These are phyloP conservation scores for Gastrolobium bilobum DNA, from an alignment of 306 rosid species.

Conservation along the genomic window DNA sequence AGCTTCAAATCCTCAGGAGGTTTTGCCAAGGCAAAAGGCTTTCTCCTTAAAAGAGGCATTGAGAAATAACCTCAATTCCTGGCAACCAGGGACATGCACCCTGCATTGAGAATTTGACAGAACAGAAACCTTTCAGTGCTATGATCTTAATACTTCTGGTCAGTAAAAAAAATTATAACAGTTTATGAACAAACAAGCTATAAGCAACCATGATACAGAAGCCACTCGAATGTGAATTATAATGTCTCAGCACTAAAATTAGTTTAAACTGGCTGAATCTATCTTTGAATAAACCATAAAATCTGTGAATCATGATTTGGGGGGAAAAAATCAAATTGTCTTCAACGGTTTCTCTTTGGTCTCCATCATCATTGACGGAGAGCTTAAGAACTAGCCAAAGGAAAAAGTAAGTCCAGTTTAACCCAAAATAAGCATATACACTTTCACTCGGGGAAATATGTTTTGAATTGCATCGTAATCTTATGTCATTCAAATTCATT, in stretches of 20 bases:
- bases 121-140: constrained; percentile 32
- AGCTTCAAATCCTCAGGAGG: constrained; percentile 77
- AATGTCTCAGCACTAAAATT: constrained; percentile 7
- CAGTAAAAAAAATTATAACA: not conserved
- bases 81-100: constrained; percentile 46
- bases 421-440: constrained; percentile 17
- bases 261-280: not conserved
- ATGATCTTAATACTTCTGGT: not conserved
- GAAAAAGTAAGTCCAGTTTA: constrained; percentile 33
- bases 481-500: constrained; percentile 17
- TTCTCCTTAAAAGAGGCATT: constrained; percentile 91
- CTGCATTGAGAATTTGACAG: constrained; percentile 46
- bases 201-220: constrained; percentile 29
- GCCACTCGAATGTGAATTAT: constrained; percentile 27
- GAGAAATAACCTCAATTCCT: constrained; percentile 43
- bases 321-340: not conserved
- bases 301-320: not conserved
- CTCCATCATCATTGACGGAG: not conserved
- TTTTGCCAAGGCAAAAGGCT: constrained; percentile 71
- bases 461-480: constrained; percentile 12
- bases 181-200: constrained; percentile 19
- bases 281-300: constrained; percentile 3
- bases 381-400: not conserved
- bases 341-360: not conserved
- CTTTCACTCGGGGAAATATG: not conserved